phyloP scores from a whole-genome alignment of 2,329 filamentous ascomycete genomes.

The Fusarium sambucinum region DNA sequence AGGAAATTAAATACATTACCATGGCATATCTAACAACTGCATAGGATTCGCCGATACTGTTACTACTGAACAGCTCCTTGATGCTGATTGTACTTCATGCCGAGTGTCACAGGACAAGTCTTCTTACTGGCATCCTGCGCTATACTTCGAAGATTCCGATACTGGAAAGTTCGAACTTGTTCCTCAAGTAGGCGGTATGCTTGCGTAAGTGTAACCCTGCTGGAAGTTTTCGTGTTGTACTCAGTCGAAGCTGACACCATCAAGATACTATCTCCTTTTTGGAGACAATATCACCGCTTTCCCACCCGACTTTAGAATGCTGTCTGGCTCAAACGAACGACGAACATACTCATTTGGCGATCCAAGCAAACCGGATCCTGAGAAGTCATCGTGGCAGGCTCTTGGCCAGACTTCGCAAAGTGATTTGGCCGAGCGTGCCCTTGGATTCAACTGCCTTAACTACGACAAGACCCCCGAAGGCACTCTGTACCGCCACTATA shows the following conservation, averaged over 20 bases:
- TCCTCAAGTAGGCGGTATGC: slow-evolving; percentile 82
- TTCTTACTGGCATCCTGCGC: slow-evolving; percentile 84
- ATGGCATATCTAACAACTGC: slow-evolving; percentile 32
- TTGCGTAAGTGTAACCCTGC: slow-evolving; percentile 75
- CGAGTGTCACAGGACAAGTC: slow-evolving; percentile 84
- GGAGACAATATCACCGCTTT: slow-evolving; percentile 76
- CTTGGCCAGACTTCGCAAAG: slow-evolving; percentile 74
- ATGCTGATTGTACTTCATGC: slow-evolving; percentile 82
- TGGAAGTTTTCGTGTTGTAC: background rate
- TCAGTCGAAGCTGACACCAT: slow-evolving; percentile 12
- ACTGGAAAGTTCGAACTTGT: slow-evolving; percentile 78
- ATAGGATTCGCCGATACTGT: slow-evolving; percentile 74
- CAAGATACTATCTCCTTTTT: slow-evolving; percentile 86
- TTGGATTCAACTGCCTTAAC: slow-evolving; percentile 97
- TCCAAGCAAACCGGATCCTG: slow-evolving; percentile 71
- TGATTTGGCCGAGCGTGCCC: slow-evolving; percentile 79
- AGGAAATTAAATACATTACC: fast-evolving
- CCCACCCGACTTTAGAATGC: slow-evolving; percentile 82
- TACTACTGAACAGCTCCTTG: slow-evolving; percentile 67
- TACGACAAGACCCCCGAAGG: slow-evolving; percentile 75
- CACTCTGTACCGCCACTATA: slow-evolving; percentile 82
- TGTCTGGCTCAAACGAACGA: slow-evolving; percentile 77
- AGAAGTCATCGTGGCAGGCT: slow-evolving; percentile 76
- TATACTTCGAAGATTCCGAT: slow-evolving; percentile 78
- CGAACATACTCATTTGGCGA: slow-evolving; percentile 78